Conservation (phyloP, 768 basidiomycete genomes). For the Tulasnella sp. region DNA sequence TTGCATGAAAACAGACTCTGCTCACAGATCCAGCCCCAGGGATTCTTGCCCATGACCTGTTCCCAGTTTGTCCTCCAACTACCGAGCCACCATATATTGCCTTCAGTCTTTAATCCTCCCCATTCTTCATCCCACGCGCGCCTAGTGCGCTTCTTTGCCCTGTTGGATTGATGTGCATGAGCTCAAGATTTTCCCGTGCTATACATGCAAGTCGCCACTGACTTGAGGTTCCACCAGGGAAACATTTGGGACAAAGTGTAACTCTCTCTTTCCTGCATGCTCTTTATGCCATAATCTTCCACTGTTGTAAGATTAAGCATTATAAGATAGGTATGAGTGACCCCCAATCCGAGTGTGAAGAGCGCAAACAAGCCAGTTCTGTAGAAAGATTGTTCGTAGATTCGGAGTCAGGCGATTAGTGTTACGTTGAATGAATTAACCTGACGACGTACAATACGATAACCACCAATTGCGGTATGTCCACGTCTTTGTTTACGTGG, state of each 20-base stretch:
- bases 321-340: slow-evolving; percentile 56
- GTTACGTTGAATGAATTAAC: background rate
- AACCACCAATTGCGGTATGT: slow-evolving; percentile 62
- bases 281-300: slow-evolving; percentile 54
- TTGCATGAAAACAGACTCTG: slow-evolving; percentile 25
- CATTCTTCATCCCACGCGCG: slow-evolving; percentile 70
- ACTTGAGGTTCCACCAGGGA: slow-evolving; percentile 50
- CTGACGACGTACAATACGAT: slow-evolving; percentile 58
- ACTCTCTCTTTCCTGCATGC: slow-evolving; percentile 59
- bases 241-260: slow-evolving; percentile 44
- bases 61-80: slow-evolving; percentile 57
- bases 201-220: slow-evolving; percentile 26
- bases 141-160: slow-evolving; percentile 26
- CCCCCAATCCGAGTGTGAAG: slow-evolving; percentile 54
- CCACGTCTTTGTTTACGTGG: slow-evolving; percentile 32
- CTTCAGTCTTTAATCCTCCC: slow-evolving; percentile 67
- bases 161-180: slow-evolving; percentile 33
- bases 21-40: slow-evolving; percentile 74
- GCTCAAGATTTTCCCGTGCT: background rate
- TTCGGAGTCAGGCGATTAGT: background rate
- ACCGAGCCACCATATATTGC: slow-evolving; percentile 82
- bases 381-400: background rate
- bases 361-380: slow-evolving; percentile 65
- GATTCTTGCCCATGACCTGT: slow-evolving; percentile 66
- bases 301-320: slow-evolving; percentile 65